Evolutionary conservation across 768 basidiomycete species (phyloP).

Genomic region (Filobasidium wieringae): DNA sequence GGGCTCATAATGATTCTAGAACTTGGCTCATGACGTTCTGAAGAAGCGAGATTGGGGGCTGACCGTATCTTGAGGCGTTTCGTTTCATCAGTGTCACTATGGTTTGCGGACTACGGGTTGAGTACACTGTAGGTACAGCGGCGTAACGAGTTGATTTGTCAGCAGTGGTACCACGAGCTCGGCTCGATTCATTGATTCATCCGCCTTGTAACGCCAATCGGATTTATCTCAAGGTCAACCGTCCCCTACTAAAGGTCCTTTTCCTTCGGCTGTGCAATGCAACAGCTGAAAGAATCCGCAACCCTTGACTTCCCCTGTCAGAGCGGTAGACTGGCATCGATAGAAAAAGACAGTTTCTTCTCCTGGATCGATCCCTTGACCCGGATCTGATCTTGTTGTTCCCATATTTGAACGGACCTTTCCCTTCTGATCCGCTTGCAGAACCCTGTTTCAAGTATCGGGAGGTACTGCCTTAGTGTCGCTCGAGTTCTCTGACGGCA

Average conservation of each 20-base stretch:
- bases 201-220: too few species aligned
- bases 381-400: neutral
- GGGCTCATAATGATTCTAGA: too few species aligned
- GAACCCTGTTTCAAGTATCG: slow-evolving; percentile 19
- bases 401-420: slow-evolving; percentile 15
- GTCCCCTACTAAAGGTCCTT: slow-evolving; percentile 27
- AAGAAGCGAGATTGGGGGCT: neutral
- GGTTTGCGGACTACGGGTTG: too few species aligned
- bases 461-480: neutral
- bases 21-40: neutral
- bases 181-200: too few species aligned
- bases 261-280: slow-evolving; percentile 30
- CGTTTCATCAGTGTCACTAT: too few species aligned
- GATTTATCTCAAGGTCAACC: too few species aligned
- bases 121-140: too few species aligned
- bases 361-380: neutral
- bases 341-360: slow-evolving; percentile 27
- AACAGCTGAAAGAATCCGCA: slow-evolving; percentile 38
- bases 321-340: slow-evolving; percentile 33
- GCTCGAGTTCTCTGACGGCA: too few species aligned
- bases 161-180: too few species aligned
- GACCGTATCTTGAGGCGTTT: too few species aligned
- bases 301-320: slow-evolving; percentile 34
- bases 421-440: slow-evolving; percentile 38
- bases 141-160: too few species aligned